phyloP scores from a whole-genome alignment of 2,329 filamentous ascomycete genomes.

The Colletotrichum agaves region DNA sequence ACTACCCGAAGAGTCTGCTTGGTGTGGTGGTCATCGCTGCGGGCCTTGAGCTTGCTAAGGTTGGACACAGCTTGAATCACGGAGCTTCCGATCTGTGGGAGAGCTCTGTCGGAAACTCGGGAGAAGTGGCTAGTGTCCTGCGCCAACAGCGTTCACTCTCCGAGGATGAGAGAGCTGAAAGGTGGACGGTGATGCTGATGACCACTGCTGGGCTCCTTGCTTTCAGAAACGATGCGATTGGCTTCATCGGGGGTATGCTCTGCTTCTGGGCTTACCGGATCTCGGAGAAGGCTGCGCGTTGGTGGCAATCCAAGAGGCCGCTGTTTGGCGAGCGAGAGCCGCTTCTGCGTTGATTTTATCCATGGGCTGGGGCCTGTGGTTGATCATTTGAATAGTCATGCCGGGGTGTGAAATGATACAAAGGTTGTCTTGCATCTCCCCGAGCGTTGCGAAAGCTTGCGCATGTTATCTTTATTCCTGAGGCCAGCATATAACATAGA shows the following conservation, averaged over 20 bases:
- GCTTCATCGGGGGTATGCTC: conserved; percentile 83
- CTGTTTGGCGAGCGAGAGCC: conserved; percentile 45
- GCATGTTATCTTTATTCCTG: too few species aligned
- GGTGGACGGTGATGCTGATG: conserved; percentile 91
- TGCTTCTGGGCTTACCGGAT: conserved; percentile 77
- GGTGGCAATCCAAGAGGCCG: conserved; percentile 46
- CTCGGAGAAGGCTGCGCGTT: conserved; percentile 54
- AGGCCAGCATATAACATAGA: too few species aligned
- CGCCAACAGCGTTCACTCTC: conserved; percentile 64
- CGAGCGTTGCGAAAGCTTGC: too few species aligned
- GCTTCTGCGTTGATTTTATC: conserved; percentile 38
- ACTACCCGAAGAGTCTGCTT: conserved; percentile 81
- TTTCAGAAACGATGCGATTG: conserved; percentile 90
- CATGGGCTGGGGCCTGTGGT: neutral
- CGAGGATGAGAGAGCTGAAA: conserved; percentile 75
- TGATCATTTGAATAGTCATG: too few species aligned
- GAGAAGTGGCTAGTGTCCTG: conserved; percentile 42
- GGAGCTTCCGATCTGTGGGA: conserved; percentile 70
- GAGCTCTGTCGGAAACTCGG: conserved; percentile 56
- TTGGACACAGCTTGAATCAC: conserved; percentile 86
- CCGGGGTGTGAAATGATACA: too few species aligned
- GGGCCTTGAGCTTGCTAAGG: conserved; percentile 86
- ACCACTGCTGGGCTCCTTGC: conserved; percentile 85
- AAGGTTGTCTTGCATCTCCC: too few species aligned
- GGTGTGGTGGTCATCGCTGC: conserved; percentile 92